Evolutionary conservation across 1,284 basidiomycete genomes (phyloP).

Genomic region (Papiliotrema laurentii): DNA sequence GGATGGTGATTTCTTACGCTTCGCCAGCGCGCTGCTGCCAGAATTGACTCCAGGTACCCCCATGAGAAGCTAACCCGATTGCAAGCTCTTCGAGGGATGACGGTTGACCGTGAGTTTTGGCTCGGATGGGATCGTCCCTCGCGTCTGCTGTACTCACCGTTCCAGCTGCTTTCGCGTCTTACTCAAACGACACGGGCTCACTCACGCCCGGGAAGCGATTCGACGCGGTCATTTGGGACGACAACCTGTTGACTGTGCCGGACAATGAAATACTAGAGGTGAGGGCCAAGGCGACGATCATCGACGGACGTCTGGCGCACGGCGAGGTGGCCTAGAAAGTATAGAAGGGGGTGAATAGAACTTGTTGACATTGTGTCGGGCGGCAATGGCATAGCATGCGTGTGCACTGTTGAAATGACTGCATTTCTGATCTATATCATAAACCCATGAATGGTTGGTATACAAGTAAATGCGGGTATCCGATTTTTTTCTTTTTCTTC

Average conservation of each 20-base stretch:
- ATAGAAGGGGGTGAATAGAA: too few relatives aligned
- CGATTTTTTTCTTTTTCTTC: not conserved
- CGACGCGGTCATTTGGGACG: constrained; percentile 76
- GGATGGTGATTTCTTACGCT: constrained; percentile 62
- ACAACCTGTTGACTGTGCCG: constrained; percentile 68
- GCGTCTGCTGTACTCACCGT: not conserved
- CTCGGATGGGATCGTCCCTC: not conserved
- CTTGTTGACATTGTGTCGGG: too few relatives aligned
- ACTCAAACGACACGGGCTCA: constrained; percentile 61
- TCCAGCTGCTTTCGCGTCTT: constrained; percentile 72
- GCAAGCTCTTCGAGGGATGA: constrained; percentile 68
- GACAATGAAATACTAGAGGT: constrained; percentile 64
- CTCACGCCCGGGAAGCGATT: constrained; percentile 71
- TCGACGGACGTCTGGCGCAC: constrained; percentile 69
- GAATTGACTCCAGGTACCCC: constrained; percentile 57
- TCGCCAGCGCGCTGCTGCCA: not conserved
- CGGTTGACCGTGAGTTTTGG: constrained; percentile 56
- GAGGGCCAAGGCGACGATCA: constrained; percentile 66
- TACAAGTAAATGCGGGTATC: too few relatives aligned
- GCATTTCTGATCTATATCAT: not conserved
- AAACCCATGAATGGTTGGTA: too few relatives aligned
- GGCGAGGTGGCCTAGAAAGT: constrained; percentile 12
- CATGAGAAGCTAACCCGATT: constrained; percentile 65
- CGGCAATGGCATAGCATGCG: too few relatives aligned
- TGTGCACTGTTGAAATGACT: constrained; percentile 8